Evolutionary conservation across 2,329 filamentous ascomycete genomes (phyloP), one percentile per base, ranked within the genome.

Genomic region (Penicillium frequentans): DNA sequence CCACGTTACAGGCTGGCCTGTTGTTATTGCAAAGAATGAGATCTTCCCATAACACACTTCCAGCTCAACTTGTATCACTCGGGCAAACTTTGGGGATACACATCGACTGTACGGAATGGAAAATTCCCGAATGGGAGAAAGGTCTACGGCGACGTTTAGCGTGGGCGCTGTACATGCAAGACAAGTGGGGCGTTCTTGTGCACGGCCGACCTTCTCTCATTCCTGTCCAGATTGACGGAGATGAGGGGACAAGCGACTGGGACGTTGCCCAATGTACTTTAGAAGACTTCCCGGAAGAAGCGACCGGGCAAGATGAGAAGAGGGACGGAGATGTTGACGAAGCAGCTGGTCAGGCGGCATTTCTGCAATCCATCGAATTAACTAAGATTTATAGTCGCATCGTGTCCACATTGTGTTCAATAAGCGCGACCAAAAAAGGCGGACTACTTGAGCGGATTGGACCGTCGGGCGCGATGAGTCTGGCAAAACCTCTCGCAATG

Each of bases 101-200:
- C 4, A 19, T n/a, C n/a, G 35, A 37, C 9, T 37, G 35, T 19
- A 19, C 16, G 5, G 35, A 19, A 2, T 37, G 35, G 35, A 37
- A 10, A 37, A 37, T 37, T 1, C 35, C 35, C 2, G 35, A 33
- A 65, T 88, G 85, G 85, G 86, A 89, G 64, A 81, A 84, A 53
- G 83, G 85, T 0, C 73, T 88, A 19, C 76, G 86, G 14, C 83
- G 84, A 64, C 75, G 86, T 14, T 72, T 89, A 0, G 85, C 83
- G 0, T 89, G 86, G 86, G 85, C 82, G 2, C 70, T 87, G 0
- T 88, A 82, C 60, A 85, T 87, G 78, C 86, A 88, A 66, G 86
- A 89, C 60, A 85, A 58, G 26, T 64, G 62, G 60, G 57, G 56
- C 4, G 51, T 43, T 83, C 64, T 87, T 82, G 84, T 80, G 27